Evolutionary conservation across 2,329 filamentous ascomycete genomes (phyloP), one percentile per base, ranked within the genome.

Genomic region (Arthrobotrys musiformis): DNA sequence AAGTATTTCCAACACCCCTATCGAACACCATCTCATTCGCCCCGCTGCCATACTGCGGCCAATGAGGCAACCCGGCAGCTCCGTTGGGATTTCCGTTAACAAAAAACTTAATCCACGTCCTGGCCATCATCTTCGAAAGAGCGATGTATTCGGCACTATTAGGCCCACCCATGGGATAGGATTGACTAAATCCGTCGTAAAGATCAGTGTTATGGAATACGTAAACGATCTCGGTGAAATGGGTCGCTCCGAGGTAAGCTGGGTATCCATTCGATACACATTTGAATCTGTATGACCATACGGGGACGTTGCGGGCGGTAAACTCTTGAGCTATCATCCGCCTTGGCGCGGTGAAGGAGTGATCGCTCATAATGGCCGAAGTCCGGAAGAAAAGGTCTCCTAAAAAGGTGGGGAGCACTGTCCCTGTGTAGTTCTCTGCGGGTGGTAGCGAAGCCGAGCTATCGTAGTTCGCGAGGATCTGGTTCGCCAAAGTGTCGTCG

Each of bases 251-350:
- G 0, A 83, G 81, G 0, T 83, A 81, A 8, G 83, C 82, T 0
- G 84, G 82, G 0, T 86, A 79, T 8, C 87, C 86, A 4, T 85
- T 84, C 0, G 86, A 83, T 8, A 86, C 82, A 7, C 87, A 88
- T 80, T 91, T 89, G 84, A 90, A 91, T 54, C 87, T 86, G 82
- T 90, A 91, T 79, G 86, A 87, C 83, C 89, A 90, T 9, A 87
- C 87, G 4, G 86, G 84, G 0, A 87, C 80, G 13, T 83, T 83
- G 37, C 84, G 82, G 4, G 83, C 83, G 8, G 87, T 84, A 86
- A 87, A 89, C 0, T 84, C 83, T 79, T 87, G 83, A 77, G 86
- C 87, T 4, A 87, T 86, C 22, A 85, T 83, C 2, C 89, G 85
- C 1, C 89, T 86, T 28, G 86, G 85, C 3, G 86, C 88, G 72